phyloP scores from a whole-genome alignment of 805 yeast species.

The Saccharomycopsis selenospora region DNA sequence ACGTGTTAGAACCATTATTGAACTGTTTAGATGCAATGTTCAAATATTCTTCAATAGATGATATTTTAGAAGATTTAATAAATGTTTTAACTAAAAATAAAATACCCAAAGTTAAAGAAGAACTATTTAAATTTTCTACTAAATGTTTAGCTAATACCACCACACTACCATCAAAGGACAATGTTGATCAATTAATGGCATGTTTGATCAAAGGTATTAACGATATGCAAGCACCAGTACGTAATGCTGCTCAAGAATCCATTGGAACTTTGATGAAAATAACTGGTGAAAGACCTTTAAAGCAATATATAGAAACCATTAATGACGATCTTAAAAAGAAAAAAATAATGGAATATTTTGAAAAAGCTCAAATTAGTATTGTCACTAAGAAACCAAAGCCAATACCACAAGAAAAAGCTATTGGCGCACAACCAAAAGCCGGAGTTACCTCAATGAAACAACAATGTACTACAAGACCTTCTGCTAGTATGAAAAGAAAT shows the following conservation, averaged over 20 bases:
- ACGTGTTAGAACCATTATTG: conserved; percentile 62
- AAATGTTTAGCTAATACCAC: conserved; percentile 51
- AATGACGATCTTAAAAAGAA: conserved; percentile 62
- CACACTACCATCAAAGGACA: conserved; percentile 41
- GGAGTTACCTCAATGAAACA: too few species aligned
- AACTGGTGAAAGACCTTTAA: conserved; percentile 62
- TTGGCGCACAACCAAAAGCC: too few species aligned
- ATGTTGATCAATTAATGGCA: conserved; percentile 50
- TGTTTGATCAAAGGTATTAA: conserved; percentile 54
- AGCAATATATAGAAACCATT: conserved; percentile 50
- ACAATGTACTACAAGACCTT: too few species aligned
- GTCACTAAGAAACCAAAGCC: conserved; percentile 22
- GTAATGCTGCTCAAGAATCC: conserved; percentile 68
- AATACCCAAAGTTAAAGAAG: conserved; percentile 73
- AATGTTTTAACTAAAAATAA: conserved; percentile 38
- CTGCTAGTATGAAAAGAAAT: too few species aligned
- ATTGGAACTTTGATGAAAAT: conserved; percentile 77
- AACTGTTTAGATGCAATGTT: conserved; percentile 60
- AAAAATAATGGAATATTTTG: conserved; percentile 55
- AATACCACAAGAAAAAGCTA: too few species aligned
- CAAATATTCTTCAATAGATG: conserved; percentile 39
- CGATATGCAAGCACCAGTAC: conserved; percentile 78
- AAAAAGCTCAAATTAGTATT: conserved; percentile 49
- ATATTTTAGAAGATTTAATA: conserved; percentile 48
- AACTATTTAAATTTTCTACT: conserved; percentile 55